Evolutionary conservation across 2,329 filamentous ascomycete genomes (phyloP), one percentile per base, ranked within the genome.

Genomic region (Fusarium robinianum): DNA sequence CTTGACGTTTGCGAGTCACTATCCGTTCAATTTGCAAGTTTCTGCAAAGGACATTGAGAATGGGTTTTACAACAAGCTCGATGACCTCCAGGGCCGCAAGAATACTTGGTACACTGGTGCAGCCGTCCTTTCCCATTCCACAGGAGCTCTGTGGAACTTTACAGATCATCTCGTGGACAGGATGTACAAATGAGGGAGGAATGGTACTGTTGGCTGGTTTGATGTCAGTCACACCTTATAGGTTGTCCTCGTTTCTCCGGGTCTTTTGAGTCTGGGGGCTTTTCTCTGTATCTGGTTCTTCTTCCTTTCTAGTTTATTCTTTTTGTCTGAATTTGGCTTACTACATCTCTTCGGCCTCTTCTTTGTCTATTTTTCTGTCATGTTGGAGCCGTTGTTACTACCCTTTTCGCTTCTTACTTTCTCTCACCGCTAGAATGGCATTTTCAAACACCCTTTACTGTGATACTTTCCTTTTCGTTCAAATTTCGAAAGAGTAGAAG

Each of bases 101-200:
- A 53, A 14, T 10, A 55, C 53, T 5, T 55, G 53, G 53, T 55
- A 55, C 22, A 49, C 53, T 5, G 53, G 53, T 2, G 53, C 50
- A 3, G 48, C 53, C 2, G 17, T 55, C 8, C 41, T 55, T 3
- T 55, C 53, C 11, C 50, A 55, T 23, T 35, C 50, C 6, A 55
- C 53, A 4, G 50, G 53, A 1, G 44, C 47, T 11, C 24, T 55
- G 11, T 55, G 53, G 53, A 55, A 55, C 38, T 55, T 55, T 27
- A 55, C 53, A 2, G 44, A 49, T 19, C 25, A 49, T 19, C 50
- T 55, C 8, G 46, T 55, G 11, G 53, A 55, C 3, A 46, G 37
- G 6, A 55, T 55, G 52, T 46, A 42, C 3, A 32, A 41, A 23
- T 24, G 33, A 37, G 4, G 6, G 11, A 21, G 27, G 15, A 3